Conservation (phyloP, 2,329 filamentous ascomycete genomes). For the Sporothrix humicola region DNA sequence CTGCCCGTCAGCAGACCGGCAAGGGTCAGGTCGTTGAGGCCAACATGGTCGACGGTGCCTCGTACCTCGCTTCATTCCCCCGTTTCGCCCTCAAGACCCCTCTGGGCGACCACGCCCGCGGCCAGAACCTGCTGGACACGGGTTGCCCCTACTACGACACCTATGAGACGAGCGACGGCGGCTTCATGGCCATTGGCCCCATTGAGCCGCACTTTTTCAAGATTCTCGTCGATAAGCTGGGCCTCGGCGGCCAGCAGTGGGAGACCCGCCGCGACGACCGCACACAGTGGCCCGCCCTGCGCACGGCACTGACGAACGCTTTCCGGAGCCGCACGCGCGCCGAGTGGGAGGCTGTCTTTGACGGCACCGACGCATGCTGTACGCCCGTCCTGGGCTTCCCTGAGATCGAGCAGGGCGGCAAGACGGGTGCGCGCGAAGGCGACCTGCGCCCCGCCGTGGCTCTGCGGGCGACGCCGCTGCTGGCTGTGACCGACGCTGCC, state of each 20-base stretch:
- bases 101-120: constrained; percentile 67
- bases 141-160: constrained; percentile 89
- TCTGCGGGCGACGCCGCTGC: constrained; percentile 70
- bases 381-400: constrained; percentile 80
- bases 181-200: constrained; percentile 86
- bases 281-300: constrained; percentile 70
- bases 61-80: constrained; percentile 79
- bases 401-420: constrained; percentile 67
- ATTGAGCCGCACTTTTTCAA: constrained; percentile 86
- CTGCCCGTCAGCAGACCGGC: constrained; percentile 68
- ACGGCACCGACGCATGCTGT: constrained; percentile 89
- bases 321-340: constrained; percentile 73
- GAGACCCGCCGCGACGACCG: constrained; percentile 63
- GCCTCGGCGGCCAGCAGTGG: constrained; percentile 56
- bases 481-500: constrained; percentile 63
- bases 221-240: constrained; percentile 69
- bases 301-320: constrained; percentile 60
- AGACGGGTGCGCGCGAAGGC: constrained; percentile 54
- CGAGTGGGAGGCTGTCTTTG: constrained; percentile 87
- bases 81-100: constrained; percentile 68
- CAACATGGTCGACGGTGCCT: constrained; percentile 93
- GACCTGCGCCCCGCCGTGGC: constrained; percentile 75
- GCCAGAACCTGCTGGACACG: constrained; percentile 79
- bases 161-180: constrained; percentile 80
- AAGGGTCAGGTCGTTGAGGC: constrained; percentile 88